Percentiles rank a stretch among this genome's conserved stretches.
These are phyloP conservation scores for Solanum sejunctum DNA, from an alignment of 257 asterid genomes.

Conservation along the genomic window DNA sequence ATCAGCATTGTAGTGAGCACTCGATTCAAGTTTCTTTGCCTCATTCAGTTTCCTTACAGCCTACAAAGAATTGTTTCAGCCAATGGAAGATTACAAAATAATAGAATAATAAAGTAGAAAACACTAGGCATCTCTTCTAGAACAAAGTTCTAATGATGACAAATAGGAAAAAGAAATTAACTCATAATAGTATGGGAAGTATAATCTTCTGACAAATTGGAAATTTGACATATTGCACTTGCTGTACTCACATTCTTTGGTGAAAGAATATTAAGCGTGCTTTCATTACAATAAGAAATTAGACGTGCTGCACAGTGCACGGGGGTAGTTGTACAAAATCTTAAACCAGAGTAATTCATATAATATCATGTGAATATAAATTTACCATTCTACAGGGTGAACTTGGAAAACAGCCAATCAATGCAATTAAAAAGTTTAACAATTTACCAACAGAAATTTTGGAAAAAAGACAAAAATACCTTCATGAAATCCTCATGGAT, in stretches of 20 bases:
- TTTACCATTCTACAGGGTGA: not conserved
- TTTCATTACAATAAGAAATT: not conserved
- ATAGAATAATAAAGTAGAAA: not conserved
- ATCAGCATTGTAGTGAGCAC: constrained; percentile 76
- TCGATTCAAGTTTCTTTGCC: constrained; percentile 92
- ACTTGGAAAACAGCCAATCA: not conserved
- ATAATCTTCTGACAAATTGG: not conserved
- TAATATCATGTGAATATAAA: not conserved
- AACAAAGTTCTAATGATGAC: not conserved
- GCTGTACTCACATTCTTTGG: not conserved
- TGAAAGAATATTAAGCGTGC: not conserved
- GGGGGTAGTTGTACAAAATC: not conserved
- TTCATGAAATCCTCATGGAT: constrained; percentile 98
- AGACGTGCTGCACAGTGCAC: not conserved
- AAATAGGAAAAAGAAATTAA: not conserved
- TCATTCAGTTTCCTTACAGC: constrained; percentile 89
- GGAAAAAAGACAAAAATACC: constrained; percentile 21
- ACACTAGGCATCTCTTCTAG: not conserved
- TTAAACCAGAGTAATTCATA: not conserved
- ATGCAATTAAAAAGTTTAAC: not conserved
- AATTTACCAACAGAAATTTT: not conserved
- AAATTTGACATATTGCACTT: not conserved
- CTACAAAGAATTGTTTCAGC: constrained; percentile 16
- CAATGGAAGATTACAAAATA: not conserved
- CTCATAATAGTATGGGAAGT: not conserved